Evolutionary conservation across 83 land plant species (phyloP).

Genomic region (Thuja plicata): DNA sequence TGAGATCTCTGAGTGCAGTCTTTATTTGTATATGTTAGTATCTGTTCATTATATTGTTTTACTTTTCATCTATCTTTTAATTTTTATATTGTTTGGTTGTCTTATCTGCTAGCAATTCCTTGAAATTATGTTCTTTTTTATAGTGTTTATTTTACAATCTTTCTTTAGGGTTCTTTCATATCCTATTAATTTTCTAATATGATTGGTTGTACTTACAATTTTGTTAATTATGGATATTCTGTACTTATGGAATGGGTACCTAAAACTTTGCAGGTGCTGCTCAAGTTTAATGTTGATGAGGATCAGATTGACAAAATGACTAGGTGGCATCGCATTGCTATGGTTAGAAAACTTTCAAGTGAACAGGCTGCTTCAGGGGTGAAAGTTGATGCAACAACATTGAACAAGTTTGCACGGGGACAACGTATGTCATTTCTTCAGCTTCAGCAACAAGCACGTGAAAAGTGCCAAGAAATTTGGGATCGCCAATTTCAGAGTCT

Average conservation of each 20-base stretch:
- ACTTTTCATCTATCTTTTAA: neutral
- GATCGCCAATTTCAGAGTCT: constrained; percentile 93
- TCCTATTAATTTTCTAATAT: too few species aligned
- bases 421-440: constrained; percentile 97
- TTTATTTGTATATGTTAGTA: neutral
- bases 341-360: constrained; percentile 96
- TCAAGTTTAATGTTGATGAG: constrained; percentile 85
- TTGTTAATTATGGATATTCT: neutral
- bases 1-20: neutral
- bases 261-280: constrained; percentile 56
- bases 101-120: neutral
- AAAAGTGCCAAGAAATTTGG: constrained; percentile 99
- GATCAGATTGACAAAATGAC: constrained; percentile 85
- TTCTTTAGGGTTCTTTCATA: neutral
- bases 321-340: constrained; percentile 97
- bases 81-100: neutral
- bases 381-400: constrained; percentile 75
- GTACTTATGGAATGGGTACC: neutral
- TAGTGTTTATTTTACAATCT: neutral
- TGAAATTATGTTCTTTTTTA: neutral
- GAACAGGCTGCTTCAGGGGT: constrained; percentile 97
- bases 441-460: constrained; percentile 94
- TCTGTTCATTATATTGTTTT: neutral
- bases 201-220: neutral
- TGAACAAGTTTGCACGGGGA: constrained; percentile 95